Base-by-base conservation (phyloP, 495 filamentous ascomycete genomes). In the Friedmanniomyces endolithicus region DNA sequence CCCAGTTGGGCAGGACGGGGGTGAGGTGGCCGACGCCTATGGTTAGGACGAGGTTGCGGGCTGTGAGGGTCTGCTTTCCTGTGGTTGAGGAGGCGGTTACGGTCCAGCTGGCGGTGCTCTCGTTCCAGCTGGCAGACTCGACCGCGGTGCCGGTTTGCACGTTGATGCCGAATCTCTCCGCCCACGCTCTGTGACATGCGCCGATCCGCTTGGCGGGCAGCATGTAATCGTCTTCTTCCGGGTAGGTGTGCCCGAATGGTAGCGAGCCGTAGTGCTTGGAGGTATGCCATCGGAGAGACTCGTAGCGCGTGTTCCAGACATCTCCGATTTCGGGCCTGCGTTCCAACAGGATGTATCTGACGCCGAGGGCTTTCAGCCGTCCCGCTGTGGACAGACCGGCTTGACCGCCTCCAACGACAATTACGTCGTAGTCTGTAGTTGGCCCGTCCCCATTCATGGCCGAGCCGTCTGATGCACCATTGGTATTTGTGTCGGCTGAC, bases 221-320 rank as follows among this genome's bases (percentile, higher is more conserved):
- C 24, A 64, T 66, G 22, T 73, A 65, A 2, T 64, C 67, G 24
- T 65, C 61, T 39, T 56, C 52, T 0, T 65, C 37, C 0, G 57
- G 53, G 50, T 68, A 73, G 0, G 66, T 71, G 24, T 66, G 63
- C 11, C 62, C 65, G 55, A 71, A 72, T 4, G 70, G 70, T 14
- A 71, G 43, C 57, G 67, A 60, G 40, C 58, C 56, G 57, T 59
- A 64, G 48, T 67, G 58, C 55, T 63, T 48, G 2, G 56, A 56
- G 1, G 71, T 69, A 55, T 76, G 72, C 31, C 52, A 57, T 17
- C 39, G n/a, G 19, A 61, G 59, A 37, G 64, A 69, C 27, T 68
- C 64, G 43, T 71, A 73, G 12, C 71, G 64, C 11, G 58, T 55
- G 23, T 54, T 64, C 71, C 71, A 73, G 45, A 68, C 68, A 52